Evolutionary conservation across 495 filamentous ascomycete genomes (phyloP).

Genomic region (Hypoxylon perforatum): DNA sequence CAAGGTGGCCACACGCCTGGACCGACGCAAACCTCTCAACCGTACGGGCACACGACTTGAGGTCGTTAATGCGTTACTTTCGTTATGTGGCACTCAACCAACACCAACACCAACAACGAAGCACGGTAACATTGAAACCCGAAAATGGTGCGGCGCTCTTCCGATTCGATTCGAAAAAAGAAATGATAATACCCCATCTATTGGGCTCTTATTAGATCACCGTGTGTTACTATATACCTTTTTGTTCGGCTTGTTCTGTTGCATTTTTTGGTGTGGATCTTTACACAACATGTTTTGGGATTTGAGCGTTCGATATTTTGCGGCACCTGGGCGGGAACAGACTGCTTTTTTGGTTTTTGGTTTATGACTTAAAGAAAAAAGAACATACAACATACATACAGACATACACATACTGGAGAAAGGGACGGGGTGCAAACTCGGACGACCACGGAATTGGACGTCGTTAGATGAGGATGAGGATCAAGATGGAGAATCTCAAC

Average conservation of each 20-base stretch:
- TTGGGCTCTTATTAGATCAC: constrained; percentile 34
- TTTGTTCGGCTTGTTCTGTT: constrained; percentile 14
- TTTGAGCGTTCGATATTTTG: constrained; percentile 31
- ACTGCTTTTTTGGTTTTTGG: constrained; percentile 28
- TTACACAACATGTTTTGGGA: constrained; percentile 25
- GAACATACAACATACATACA: constrained; percentile 32
- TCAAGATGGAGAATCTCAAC: constrained; percentile 29
- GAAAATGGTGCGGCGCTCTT: constrained; percentile 32
- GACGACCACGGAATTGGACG: constrained; percentile 19
- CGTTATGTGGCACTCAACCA: background rate
- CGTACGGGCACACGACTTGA: constrained; percentile 45
- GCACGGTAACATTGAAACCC: constrained; percentile 22
- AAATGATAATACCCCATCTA: constrained; percentile 38
- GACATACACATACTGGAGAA: constrained; percentile 28
- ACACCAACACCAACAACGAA: constrained; percentile 20
- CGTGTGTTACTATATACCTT: constrained; percentile 43
- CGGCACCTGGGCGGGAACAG: constrained; percentile 27
- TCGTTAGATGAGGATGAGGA: constrained; percentile 14
- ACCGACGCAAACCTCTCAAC: constrained; percentile 40
- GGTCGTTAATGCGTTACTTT: constrained; percentile 1
- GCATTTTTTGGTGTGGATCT: constrained; percentile 37
- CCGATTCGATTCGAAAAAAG: constrained; percentile 33
- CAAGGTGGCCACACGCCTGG: constrained; percentile 41
- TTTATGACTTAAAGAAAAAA: constrained; percentile 33
- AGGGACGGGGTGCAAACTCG: constrained; percentile 12